A percentile compares a stretch with the other conserved stretches of the same genome.
Conservation (phyloP, 2,329 filamentous ascomycete genomes). For the Curvularia hawaiiensis region DNA sequence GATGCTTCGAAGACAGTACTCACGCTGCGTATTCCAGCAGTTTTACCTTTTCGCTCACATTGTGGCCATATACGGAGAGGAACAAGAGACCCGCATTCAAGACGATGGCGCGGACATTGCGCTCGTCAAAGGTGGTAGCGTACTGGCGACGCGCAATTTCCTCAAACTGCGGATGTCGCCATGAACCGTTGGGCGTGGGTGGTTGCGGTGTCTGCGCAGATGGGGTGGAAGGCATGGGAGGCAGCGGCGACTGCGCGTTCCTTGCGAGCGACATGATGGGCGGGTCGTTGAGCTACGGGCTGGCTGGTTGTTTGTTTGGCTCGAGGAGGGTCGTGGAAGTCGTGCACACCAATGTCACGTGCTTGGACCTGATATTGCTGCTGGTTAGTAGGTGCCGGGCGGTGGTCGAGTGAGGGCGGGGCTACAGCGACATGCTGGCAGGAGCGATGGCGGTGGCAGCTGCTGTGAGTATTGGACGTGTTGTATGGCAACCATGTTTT, state of each 20-base stretch:
- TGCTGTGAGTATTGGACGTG: background rate
- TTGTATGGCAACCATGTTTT: slow-evolving; percentile 21
- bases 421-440: slow-evolving; percentile 11
- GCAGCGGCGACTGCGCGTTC: slow-evolving; percentile 26
- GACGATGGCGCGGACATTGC: slow-evolving; percentile 72
- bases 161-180: slow-evolving; percentile 86
- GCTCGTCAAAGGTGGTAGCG: slow-evolving; percentile 76
- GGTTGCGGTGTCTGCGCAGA: slow-evolving; percentile 32
- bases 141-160: slow-evolving; percentile 85
- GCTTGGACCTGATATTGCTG: background rate
- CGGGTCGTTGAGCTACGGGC: slow-evolving; percentile 7
- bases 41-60: slow-evolving; percentile 27
- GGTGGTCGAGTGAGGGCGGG: background rate
- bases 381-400: slow-evolving; percentile 24
- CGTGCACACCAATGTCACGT: background rate
- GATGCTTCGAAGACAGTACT: slow-evolving; percentile 6
- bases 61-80: slow-evolving; percentile 50
- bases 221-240: slow-evolving; percentile 32
- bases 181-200: slow-evolving; percentile 68
- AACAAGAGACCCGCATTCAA: slow-evolving; percentile 68
- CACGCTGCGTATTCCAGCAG: slow-evolving; percentile 32
- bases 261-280: slow-evolving; percentile 27
- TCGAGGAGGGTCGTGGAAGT: slow-evolving; percentile 1
- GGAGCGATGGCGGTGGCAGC: background rate
- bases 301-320: slow-evolving; percentile 16